phyloP scores from a whole-genome alignment of 257 asterid genomes.

The Catharanthus roseus region DNA sequence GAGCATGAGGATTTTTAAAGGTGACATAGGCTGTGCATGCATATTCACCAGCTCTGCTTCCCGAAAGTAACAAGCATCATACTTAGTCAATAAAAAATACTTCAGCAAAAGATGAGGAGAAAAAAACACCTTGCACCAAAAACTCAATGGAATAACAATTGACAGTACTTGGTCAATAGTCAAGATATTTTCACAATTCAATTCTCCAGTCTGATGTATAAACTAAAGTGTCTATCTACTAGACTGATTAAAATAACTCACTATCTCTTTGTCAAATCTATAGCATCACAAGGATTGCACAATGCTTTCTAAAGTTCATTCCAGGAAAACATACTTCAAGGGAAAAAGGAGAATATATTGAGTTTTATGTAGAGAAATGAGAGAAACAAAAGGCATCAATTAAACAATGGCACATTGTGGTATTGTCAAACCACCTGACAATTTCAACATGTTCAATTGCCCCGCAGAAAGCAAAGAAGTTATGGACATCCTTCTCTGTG shows the following conservation, averaged over 20 bases:
- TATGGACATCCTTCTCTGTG: slow-evolving; percentile 72
- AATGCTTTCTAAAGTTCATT: neutral
- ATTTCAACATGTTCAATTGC: slow-evolving; percentile 81
- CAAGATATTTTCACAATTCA: neutral
- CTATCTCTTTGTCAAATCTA: neutral
- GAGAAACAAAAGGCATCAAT: neutral
- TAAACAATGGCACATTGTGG: neutral
- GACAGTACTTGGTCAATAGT: neutral
- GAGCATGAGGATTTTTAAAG: slow-evolving; percentile 70
- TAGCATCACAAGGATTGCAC: neutral
- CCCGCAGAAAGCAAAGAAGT: slow-evolving; percentile 89
- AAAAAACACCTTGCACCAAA: no score
- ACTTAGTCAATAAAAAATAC: slow-evolving; percentile 12
- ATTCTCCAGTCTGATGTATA: neutral
- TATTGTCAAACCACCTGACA: slow-evolving; percentile 46
- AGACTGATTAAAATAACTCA: neutral
- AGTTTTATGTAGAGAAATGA: neutral
- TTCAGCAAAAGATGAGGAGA: neutral
- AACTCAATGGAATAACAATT: neutral
- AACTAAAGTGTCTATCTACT: neutral
- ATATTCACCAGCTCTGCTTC: slow-evolving; percentile 73
- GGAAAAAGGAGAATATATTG: neutral
- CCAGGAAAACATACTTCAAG: no score
- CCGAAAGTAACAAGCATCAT: slow-evolving; percentile 21
- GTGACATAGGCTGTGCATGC: slow-evolving; percentile 89